Percentiles rank a stretch among this genome's conserved stretches.
These are phyloP conservation scores for Suillus alpinus DNA, from an alignment of 768 basidiomycete genomes.

Conservation along the genomic window DNA sequence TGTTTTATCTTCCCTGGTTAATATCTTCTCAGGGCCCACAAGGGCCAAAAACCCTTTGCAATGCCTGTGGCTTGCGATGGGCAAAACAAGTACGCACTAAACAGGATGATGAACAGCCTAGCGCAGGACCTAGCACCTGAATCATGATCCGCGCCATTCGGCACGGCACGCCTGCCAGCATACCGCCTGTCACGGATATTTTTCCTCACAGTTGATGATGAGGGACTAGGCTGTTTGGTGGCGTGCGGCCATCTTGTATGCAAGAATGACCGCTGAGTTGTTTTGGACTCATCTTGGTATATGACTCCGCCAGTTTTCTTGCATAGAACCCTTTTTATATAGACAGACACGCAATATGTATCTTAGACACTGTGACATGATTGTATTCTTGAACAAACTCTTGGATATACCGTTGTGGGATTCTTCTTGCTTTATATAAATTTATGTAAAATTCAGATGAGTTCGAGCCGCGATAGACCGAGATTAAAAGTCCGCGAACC, in stretches of 20 bases:
- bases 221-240: neutral
- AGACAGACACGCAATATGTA: constrained; percentile 8
- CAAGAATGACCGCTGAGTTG: neutral
- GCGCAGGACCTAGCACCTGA: constrained; percentile 19
- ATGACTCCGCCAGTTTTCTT: constrained; percentile 10
- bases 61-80: constrained; percentile 93
- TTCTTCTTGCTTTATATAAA: too few species aligned
- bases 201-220: neutral
- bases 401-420: too few species aligned
- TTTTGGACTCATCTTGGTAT: neutral
- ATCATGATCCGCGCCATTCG: constrained; percentile 4
- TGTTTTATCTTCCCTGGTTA: constrained; percentile 14
- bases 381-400: neutral
- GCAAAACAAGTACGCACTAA: constrained; percentile 67
- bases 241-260: neutral
- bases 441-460: too few species aligned
- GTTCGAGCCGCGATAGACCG: too few species aligned
- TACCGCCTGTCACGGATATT: neutral
- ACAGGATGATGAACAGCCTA: constrained; percentile 31
- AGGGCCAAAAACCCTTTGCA: constrained; percentile 97
- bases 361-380: neutral
- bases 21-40: constrained; percentile 64
- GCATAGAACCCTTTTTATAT: constrained; percentile 9
- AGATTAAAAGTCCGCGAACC: too few species aligned
- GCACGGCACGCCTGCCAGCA: neutral